Base-by-base conservation (phyloP, 768 basidiomycete genomes). In the Xerocomus spinulosus region DNA sequence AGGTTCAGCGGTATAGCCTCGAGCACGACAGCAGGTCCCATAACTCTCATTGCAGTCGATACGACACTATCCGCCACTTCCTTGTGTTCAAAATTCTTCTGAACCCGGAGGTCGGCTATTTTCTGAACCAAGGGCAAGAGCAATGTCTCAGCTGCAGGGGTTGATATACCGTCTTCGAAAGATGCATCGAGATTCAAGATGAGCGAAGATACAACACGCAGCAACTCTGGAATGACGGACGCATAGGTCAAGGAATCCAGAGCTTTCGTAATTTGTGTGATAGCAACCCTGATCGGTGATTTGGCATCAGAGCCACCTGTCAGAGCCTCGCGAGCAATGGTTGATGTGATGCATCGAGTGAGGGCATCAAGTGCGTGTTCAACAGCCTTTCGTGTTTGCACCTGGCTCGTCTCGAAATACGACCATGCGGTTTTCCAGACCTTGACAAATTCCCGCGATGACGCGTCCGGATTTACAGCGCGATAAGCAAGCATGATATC, bases 81-180 rank as follows among this genome's bases (percentile, higher is more conserved):
- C 64, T 91, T 93, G 68, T 87, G 79, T 65, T 96, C 92, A 59
- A 98, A 99, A 2, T 76, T 81, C 66, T 87, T 91, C 58, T 85
- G 76, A 21, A 79, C 73, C 46, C 95, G 72, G 44, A 95, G 68
- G 28, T 86, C 83, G 6, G 82, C 89, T 20, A 95, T 73, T 49
- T 80, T 80, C 50, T 75, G 67, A 36, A 97, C 76, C 33, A 93
- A 61, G 32, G 83, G 80, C 42, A 86, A 62, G 24, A 94, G 70
- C 5, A 96, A 71, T 17, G 68, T 60, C 62, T 93, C 85, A 5
- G 88, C 83, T 17, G 84, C 84, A 23, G 82, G 75, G 28, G 67
- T 76, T 20, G 75, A 61, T 28, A 61, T 65, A 41, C 59, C 60
- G 18, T 71, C 53, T 20, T 70, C 66, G 38, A 69, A 46, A 50